Percentiles rank a stretch among this genome's conserved stretches.
Conservation (phyloP, 129 eudicot species). For the sunflower (Helianthus annuus) region HanXRQr2.0-SUNRISE NC_035441.2:182700039-182700538, state of each 20-base stretch:
- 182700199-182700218: background rate
- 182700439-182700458: no score
- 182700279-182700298: conserved; percentile 93
- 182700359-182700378: no score
- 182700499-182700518: no score
- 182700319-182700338: background rate
- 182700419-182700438: no score
- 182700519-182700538: no score
- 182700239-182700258: conserved; percentile 61
- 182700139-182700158: background rate
- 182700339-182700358: no score
- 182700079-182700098: conserved; percentile 7
- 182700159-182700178: conserved; percentile 4
- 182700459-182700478: no score
- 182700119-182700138: background rate
- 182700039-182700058: no score
- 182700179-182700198: background rate
- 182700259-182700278: conserved; percentile 86
- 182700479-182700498: no score
- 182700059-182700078: no score
- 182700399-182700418: no score
- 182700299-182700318: conserved; percentile 49
- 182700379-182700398: no score
- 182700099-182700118: background rate
- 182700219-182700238: conserved; percentile 8